Evolutionary conservation across 495 filamentous ascomycete species (phyloP), one percentile per base, ranked within the genome.

Genomic region (Xylaria grammica): DNA sequence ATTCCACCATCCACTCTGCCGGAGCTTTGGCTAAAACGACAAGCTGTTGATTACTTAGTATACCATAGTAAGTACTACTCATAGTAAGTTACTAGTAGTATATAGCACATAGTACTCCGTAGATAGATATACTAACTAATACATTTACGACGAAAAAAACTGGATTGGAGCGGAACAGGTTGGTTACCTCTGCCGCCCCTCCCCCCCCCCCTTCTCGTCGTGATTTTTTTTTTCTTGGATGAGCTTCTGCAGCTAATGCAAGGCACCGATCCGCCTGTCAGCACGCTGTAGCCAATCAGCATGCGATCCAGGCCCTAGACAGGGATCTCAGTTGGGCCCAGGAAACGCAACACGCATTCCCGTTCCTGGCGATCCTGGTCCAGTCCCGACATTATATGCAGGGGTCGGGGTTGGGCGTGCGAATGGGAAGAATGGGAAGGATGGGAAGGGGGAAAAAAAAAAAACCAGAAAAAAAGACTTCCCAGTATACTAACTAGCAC

Each of bases 251-350:
- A 61, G 36, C 58, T 61, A 52, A 61, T 61, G 58, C 58, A 61
- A 61, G 58, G 58, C 58, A 61, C 58, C 58, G 58, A 61, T 61
- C 58, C 58, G 58, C 46, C 58, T 52, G 58, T 61, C 58, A 61
- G 58, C 58, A 61, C 58, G 5, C 1, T 17, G 10, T 52, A 15
- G 24, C 58, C 58, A 52, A 61, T 52, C 20, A 61, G 3, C 13
- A 4, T 30, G 20, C 15, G 20, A 22, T 24, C 56, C 8, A 0
- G 27, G 3, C 42, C 56, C 27, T 42, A 20, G 19, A 48, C 56
- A 59, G 42, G 56, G 56, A 36, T 59, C 38, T 32, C 6, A 11
- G 13, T 19, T 48, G 42, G 48, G 10, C 11, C 45, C 22, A 52
- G 46, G 48, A 40, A 61, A 30, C 34, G 20, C 8, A 24, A 26